phyloP scores from a whole-genome alignment of 2,329 filamentous ascomycete species.

The Trichophaea hybrida region DNA sequence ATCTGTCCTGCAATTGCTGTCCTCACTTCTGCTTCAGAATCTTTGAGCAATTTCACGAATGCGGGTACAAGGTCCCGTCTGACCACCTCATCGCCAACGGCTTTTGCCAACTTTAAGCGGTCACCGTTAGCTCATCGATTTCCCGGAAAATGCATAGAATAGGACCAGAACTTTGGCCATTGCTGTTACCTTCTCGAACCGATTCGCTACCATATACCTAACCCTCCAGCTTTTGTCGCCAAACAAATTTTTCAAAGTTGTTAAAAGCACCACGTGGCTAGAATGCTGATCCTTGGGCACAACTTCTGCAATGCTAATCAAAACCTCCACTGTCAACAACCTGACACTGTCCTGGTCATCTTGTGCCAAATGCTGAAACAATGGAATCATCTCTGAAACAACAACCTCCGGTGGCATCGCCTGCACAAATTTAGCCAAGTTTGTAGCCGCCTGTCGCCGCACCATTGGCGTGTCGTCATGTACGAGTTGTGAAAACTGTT shows the following conservation, averaged over 20 bases:
- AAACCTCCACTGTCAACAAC: conserved; percentile 84
- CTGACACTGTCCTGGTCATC: conserved; percentile 98
- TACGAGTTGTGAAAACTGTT: conserved; percentile 83
- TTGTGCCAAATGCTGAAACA: conserved; percentile 90
- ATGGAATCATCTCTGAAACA: conserved; percentile 96
- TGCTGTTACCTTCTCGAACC: conserved; percentile 73
- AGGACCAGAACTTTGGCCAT: conserved; percentile 17
- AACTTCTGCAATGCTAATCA: conserved; percentile 91
- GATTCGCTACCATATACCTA: conserved; percentile 96
- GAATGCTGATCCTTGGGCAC: conserved; percentile 97
- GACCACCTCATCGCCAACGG: conserved; percentile 92
- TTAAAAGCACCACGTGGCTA: conserved; percentile 84
- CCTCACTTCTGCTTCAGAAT: conserved; percentile 92
- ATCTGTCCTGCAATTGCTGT: conserved; percentile 96
- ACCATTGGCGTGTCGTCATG: conserved; percentile 99
- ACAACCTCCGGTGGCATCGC: conserved; percentile 85
- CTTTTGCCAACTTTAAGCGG: conserved; percentile 72
- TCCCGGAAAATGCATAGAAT: not conserved
- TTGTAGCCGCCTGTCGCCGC: conserved; percentile 86
- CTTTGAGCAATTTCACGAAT: conserved; percentile 94
- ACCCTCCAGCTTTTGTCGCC: conserved; percentile 99
- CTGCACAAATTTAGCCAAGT: conserved; percentile 94
- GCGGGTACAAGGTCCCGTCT: conserved; percentile 85
- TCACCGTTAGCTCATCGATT: conserved; percentile 5
- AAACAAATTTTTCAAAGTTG: conserved; percentile 80